Conservation (phyloP, 805 yeast species). For the Pichia rugopelliculosa region DNA sequence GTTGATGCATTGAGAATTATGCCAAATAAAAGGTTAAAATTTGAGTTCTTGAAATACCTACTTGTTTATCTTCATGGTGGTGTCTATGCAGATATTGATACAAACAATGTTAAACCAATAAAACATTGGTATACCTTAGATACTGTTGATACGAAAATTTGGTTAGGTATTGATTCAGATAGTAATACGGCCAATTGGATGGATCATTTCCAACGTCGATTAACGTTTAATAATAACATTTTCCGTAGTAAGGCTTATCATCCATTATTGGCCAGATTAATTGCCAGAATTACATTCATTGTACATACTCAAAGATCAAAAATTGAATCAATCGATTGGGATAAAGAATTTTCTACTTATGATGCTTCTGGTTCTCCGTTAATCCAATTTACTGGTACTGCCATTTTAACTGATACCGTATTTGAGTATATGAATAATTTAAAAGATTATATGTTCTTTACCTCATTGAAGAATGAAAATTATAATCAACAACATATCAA, state of each 20-base stretch:
- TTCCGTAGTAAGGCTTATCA: constrained; percentile 28
- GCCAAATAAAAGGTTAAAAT: constrained; percentile 43
- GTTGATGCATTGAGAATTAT: constrained; percentile 41
- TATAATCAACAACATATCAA: constrained; percentile 6
- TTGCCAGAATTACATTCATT: constrained; percentile 28
- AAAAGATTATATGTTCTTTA: constrained; percentile 16
- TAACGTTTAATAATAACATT: constrained; percentile 23
- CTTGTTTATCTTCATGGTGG: constrained; percentile 49
- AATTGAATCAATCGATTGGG: constrained; percentile 25
- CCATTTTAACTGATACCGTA: constrained; percentile 26
- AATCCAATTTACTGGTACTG: constrained; percentile 27
- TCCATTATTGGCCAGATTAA: constrained; percentile 27
- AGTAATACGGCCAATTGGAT: constrained; percentile 26
- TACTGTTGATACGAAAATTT: constrained; percentile 12
- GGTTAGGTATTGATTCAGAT: constrained; percentile 22
- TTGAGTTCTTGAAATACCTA: constrained; percentile 50
- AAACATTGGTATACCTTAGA: constrained; percentile 23
- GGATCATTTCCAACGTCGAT: constrained; percentile 23
- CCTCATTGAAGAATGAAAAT: constrained; percentile 19
- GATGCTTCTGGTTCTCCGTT: constrained; percentile 28
- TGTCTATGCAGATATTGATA: constrained; percentile 55
- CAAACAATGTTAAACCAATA: constrained; percentile 44
- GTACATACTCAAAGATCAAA: constrained; percentile 22
- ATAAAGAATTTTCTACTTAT: constrained; percentile 19
- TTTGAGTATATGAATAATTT: constrained; percentile 25